Evolutionary conservation across 345 rosid species (phyloP), one percentile per base, ranked within the genome.

Genomic region (Citrus glauca): DNA sequence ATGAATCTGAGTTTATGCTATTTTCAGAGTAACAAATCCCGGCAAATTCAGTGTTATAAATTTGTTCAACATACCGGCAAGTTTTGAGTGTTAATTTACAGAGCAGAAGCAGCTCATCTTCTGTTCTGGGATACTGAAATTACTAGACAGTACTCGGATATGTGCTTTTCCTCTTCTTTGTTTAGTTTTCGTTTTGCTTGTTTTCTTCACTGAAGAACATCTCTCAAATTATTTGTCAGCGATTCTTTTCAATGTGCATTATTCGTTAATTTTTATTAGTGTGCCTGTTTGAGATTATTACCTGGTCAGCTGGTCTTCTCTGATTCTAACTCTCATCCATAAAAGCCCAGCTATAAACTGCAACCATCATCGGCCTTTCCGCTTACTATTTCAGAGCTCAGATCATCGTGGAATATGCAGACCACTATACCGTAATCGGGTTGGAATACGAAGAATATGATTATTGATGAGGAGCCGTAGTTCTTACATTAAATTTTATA

Each of bases 1-100:
- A 77, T 37, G 37, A 80, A 67, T 72, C 69, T 40, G 48, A 69
- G 62, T 53, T 17, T 17, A 20, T 33, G 71, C 40, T 60, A 59
- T 57, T 65, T 56, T 50, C 8, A 1, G 56, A 10, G 71, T 7
- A 24, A 64, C 27, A 56, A 53, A 27, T 50, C 22, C 33, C 4
- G 50, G 79, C 66, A 37, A 35, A 67, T 76, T n/a, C 45, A 9
- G 19, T 30, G 28, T 10, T 17, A 20, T 30, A 30, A 62, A 62
- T 62, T 62, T 33, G 42, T 19, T 65, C 42, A 33, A 67, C 63
- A 69, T 50, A 74, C 56, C 20, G 24, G 38, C 53, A 25, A 45
- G 55, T 68, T 37, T 35, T 38, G 65, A 32, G 13, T 16, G 30
- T 78, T 67, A 37, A 40, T 61, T 69, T 55, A 45, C 30, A 55